These are phyloP conservation scores for Russula foetens DNA, from an alignment of 768 basidiomycete genomes.

Conservation along the genomic window DNA sequence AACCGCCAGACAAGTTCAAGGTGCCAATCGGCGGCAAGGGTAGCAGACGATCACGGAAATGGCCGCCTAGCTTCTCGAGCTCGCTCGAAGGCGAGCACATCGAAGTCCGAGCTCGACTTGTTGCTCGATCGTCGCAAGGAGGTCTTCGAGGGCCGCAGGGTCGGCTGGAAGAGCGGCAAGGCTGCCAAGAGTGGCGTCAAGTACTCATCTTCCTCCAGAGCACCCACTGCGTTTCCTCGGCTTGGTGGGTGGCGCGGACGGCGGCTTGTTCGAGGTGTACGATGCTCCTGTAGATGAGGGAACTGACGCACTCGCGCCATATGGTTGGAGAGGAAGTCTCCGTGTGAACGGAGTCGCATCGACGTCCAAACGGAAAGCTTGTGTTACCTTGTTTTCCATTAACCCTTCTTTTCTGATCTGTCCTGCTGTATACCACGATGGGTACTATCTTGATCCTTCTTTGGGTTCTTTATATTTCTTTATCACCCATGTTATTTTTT, in stretches of 20 bases:
- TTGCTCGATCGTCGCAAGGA: slow-evolving; percentile 73
- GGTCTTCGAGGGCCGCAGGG: slow-evolving; percentile 61
- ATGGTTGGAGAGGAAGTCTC: slow-evolving; percentile 45
- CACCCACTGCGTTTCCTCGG: neutral
- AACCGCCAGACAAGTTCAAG: slow-evolving; percentile 67
- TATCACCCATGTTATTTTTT: neutral
- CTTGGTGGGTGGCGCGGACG: slow-evolving; percentile 29
- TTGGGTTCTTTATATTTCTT: neutral
- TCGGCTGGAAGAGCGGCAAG: slow-evolving; percentile 59
- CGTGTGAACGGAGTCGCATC: neutral
- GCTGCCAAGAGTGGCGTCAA: too few relatives aligned
- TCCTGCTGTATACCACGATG: neutral
- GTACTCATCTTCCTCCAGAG: too few relatives aligned
- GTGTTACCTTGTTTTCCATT: neutral
- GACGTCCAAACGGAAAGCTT: neutral
- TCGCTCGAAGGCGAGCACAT: slow-evolving; percentile 92
- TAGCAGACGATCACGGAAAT: slow-evolving; percentile 69
- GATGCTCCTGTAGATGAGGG: slow-evolving; percentile 55
- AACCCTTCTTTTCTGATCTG: neutral
- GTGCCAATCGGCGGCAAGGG: slow-evolving; percentile 47
- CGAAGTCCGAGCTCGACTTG: slow-evolving; percentile 70
- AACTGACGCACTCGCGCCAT: slow-evolving; percentile 59
- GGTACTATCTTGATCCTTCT: neutral
- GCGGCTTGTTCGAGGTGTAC: slow-evolving; percentile 69
- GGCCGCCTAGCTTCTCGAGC: slow-evolving; percentile 63